These are phyloP conservation scores for Elsinoe perseae DNA, from an alignment of 2,329 filamentous ascomycete species.

Conservation along the genomic window DNA sequence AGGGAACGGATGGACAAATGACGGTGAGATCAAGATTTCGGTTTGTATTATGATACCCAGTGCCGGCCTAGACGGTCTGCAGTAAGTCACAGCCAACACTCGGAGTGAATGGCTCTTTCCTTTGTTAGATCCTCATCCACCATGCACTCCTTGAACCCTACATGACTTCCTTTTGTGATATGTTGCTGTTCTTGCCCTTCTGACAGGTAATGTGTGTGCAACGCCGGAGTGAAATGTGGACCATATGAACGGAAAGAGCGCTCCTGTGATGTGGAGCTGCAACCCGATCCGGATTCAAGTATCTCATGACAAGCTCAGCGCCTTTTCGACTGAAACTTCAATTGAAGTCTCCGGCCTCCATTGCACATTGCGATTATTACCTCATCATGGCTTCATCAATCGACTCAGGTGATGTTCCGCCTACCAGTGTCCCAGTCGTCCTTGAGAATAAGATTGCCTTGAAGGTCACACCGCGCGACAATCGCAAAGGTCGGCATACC, in stretches of 20 bases:
- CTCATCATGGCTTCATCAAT: neutral
- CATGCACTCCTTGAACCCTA: slow-evolving; percentile 6
- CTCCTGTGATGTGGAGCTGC: no score
- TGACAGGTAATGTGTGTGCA: neutral
- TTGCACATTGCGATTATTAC: neutral
- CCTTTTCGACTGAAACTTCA: no score
- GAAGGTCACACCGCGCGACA: slow-evolving; percentile 7
- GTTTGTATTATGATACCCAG: slow-evolving; percentile 1
- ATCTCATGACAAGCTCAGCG: no score
- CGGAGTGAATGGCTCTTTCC: slow-evolving; percentile 8
- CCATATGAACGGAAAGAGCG: no score
- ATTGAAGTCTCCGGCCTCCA: no score
- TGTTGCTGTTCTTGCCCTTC: neutral
- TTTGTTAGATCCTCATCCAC: slow-evolving; percentile 12
- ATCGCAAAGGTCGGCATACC: slow-evolving; percentile 12
- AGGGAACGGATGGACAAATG: neutral
- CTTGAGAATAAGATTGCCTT: slow-evolving; percentile 8
- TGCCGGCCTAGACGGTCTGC: neutral
- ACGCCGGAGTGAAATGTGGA: no score
- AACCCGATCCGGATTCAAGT: no score
- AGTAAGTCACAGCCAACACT: slow-evolving; percentile 3
- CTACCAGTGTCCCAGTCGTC: neutral
- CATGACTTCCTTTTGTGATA: neutral
- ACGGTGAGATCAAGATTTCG: neutral
- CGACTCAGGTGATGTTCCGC: neutral